Conservation (phyloP, 805 yeast genomes). For the Candida boleticola region DNA sequence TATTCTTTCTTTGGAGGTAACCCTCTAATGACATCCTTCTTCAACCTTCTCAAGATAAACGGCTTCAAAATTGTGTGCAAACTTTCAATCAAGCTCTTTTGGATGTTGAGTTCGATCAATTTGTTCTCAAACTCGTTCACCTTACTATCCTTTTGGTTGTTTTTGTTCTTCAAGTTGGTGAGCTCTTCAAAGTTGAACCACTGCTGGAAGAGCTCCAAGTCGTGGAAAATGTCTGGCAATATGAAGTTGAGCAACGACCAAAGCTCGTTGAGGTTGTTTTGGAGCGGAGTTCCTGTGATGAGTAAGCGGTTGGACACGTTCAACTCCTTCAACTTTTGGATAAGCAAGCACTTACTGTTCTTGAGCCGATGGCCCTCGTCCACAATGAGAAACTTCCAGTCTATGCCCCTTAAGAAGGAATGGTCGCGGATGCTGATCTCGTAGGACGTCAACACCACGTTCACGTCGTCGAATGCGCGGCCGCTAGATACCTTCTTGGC, state of each 20-base stretch:
- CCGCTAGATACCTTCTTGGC: slow-evolving; percentile 7
- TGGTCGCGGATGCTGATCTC: slow-evolving; percentile 76
- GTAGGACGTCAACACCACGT: slow-evolving; percentile 76
- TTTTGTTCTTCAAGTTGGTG: slow-evolving; percentile 29
- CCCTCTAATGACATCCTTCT: slow-evolving; percentile 63
- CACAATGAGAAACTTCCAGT: slow-evolving; percentile 84
- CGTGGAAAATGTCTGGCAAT: slow-evolving; percentile 89
- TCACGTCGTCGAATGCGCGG: slow-evolving; percentile 15
- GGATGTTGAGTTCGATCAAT: slow-evolving; percentile 54
- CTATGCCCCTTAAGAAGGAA: slow-evolving; percentile 44
- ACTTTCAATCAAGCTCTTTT: slow-evolving; percentile 59
- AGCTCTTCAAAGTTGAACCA: slow-evolving; percentile 87
- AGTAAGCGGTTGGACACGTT: slow-evolving; percentile 70
- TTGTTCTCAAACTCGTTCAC: slow-evolving; percentile 36
- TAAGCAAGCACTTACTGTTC: slow-evolving; percentile 74
- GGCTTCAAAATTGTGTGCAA: slow-evolving; percentile 89
- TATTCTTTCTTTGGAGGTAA: slow-evolving; percentile 92
- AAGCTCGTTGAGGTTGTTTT: slow-evolving; percentile 82
- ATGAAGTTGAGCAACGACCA: slow-evolving; percentile 93
- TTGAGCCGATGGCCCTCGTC: slow-evolving; percentile 96
- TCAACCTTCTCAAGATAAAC: slow-evolving; percentile 77
- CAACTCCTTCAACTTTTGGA: slow-evolving; percentile 66
- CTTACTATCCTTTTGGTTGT: slow-evolving; percentile 9
- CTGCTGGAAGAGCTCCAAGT: slow-evolving; percentile 81
- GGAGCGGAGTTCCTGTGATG: slow-evolving; percentile 95